Base-by-base conservation (phyloP, 2,329 filamentous ascomycete genomes). In the Nemania sp. region DNA sequence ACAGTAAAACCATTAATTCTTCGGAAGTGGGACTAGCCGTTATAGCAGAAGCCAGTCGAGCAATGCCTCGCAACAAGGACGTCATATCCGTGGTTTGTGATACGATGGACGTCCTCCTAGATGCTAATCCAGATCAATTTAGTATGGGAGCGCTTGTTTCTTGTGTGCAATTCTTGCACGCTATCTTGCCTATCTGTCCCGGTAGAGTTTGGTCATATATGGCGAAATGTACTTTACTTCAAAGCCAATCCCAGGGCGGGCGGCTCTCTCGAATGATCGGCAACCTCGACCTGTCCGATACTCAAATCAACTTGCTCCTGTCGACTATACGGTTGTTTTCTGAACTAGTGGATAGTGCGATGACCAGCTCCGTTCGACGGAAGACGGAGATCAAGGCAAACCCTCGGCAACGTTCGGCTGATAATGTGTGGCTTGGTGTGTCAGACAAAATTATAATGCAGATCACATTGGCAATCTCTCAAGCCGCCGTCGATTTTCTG, bases 201-300 rank as follows among this genome's bases (percentile, higher is more conserved):
- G 92, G 92, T 64, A 87, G 94, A 67, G 90, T 97, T 5, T 98
- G 96, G 94, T 94, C 95, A 3, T 93, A 95, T 77, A 86, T 99
- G 74, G 89, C 91, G 3, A 89, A 93, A 65, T 97, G 93, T 78
- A 89, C 90, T 70, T 83, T 99, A 20, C 84, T 99, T 53, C 92
- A 92, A 73, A 88, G 90, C 5, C 90, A 93, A 72, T 90, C 92
- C 10, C 90, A 90, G 70, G 90, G 90, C 15, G 93, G 93, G 11
- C 90, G 92, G 68, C 86, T 99, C 68, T 88, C 90, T 45, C 89
- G 89, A 57, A 90, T 98, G 59, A 88, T 97, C 2, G 92, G 92
- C n/a, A 90, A 89, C 26, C 88, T 94, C 2, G 96, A 99, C 76
- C 87, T 97, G 64, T 88, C 92, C 2, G 86, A 87, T 4, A 92